Evolutionary conservation across 495 filamentous ascomycete species (phyloP), one percentile per base, ranked within the genome.

Genomic region (Podospora conica): DNA sequence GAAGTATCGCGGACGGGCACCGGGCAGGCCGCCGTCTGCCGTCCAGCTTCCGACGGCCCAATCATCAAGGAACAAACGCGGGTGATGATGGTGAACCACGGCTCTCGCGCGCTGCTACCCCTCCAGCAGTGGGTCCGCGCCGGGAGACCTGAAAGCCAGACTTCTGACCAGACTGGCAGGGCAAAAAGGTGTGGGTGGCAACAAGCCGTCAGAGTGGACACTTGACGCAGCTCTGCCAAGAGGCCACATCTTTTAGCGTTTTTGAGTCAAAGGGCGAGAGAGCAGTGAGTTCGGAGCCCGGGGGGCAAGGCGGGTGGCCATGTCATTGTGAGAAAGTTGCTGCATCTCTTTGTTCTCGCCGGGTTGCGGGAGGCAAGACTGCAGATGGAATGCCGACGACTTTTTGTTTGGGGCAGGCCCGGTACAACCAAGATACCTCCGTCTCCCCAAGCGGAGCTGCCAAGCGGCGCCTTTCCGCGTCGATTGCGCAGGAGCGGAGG

Each of bases 391-490:
- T n/a, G n/a, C n/a, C n/a, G n/a, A n/a, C n/a, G n/a, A n/a, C n/a
- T n/a, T n/a, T n/a, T n/a, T n/a, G n/a, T n/a, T n/a, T n/a, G n/a
- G n/a, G n/a, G n/a, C n/a, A n/a, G n/a, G n/a, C n/a, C n/a, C n/a
- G 56, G 61, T 73, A 73, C 71, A 15, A 60, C 3, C 0, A 9
- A 33, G 64, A 67, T 73, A 73, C 71, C 27, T 73, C 15, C 20
- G 8, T 3, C 40, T 60, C 23, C 54, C 58, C 15, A 31, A 59
- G 53, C 6, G 28, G n/a, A 9, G 18, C 20, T 23, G 65, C 70
- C 65, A 68, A 69, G 65, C 24, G 15, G 23, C 15, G 11, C 53
- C 22, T 63, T 54, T 53, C 54, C 55, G 20, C 61, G 20, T 53
- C 61, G 53, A 55, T 15, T 15, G 18, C n/a, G 33, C 24, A 24